Base-by-base conservation (phyloP, 805 yeast species). In the Kregervanrija pseudodelftensis region DNA sequence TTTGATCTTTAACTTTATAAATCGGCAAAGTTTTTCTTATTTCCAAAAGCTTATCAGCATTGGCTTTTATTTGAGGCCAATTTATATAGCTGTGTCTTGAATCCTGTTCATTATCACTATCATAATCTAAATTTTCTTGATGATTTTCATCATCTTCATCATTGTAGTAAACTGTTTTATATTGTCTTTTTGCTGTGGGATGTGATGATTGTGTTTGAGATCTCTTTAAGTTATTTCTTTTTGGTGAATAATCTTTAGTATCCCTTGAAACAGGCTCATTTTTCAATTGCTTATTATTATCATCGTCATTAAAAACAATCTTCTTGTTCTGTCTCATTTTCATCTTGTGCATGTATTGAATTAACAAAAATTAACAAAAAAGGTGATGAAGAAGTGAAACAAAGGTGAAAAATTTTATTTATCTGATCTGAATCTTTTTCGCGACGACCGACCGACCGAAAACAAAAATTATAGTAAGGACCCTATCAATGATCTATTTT, bases 1-100 rank as follows among this genome's bases (percentile, higher is more conserved):
- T 74, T 43, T 77, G 73, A 37, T 77, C 80, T 53, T 78, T 78
- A 49, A 85, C 86, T 52, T 76, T 79, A 63, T 73, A 88, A 28
- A 90, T 86, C 0, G 97, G 97, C 37, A 90, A 70, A 0, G 73
- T 67, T 51, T 74, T 60, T 48, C 96, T 68, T 1, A 73, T 61
- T 36, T 70, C 65, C 4, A 80, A 65, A 12, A 87, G 65, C 14
- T 67, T 64, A 4, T 48, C 49, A 1, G 80, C 71, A 47, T 51
- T 79, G 58, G 59, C 60, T 39, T 63, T 60, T 32, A 80, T 39
- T 49, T 38, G 39, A 11, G 33, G 8, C 30, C 41, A 40, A 33
- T 43, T 48, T 36, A 17, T 30, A 17, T 10, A 13, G 33, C 31
- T 43, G 40, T 44, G 16, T 33, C 17, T 39, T 15, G 35, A 15